phyloP scores from a whole-genome alignment of 495 filamentous ascomycete genomes.

The Polyplosphaeria fusca region DNA sequence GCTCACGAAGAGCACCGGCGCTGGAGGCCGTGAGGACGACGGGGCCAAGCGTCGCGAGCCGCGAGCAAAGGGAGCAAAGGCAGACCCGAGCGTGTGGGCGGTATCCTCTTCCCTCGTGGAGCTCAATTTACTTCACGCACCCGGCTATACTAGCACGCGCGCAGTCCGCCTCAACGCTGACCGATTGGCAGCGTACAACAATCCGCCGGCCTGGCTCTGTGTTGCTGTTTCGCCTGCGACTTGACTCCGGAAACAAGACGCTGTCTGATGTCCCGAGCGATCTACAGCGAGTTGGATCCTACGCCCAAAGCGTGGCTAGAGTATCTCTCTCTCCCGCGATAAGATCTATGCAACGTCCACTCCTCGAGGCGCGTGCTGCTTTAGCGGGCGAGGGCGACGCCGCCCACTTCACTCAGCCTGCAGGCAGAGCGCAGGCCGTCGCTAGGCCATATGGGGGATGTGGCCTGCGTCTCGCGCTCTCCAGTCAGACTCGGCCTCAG shows the following conservation, averaged over 20 bases:
- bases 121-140: slow-evolving; percentile 26
- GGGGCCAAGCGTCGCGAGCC: too few relatives aligned
- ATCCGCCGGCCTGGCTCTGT: not conserved
- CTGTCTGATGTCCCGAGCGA: not conserved
- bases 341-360: slow-evolving; percentile 15
- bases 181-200: not conserved
- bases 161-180: not conserved
- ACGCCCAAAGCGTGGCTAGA: not conserved
- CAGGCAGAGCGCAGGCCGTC: slow-evolving; percentile 6
- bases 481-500: slow-evolving; percentile 26
- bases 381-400: slow-evolving; percentile 3
- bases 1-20: too few relatives aligned
- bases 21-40: too few relatives aligned
- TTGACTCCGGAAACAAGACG: slow-evolving; percentile 1
- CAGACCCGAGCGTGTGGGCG: slow-evolving; percentile 1
- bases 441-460: slow-evolving; percentile 19
- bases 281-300: not conserved
- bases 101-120: slow-evolving; percentile 23
- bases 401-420: slow-evolving; percentile 2
- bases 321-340: not conserved
- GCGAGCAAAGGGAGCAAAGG: too few relatives aligned
- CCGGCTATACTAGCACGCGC: slow-evolving; percentile 17
- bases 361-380: slow-evolving; percentile 3
- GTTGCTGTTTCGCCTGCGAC: not conserved
- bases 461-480: not conserved